Conservation (phyloP, 129 eudicot species). For the Flaveria brownii region DNA sequence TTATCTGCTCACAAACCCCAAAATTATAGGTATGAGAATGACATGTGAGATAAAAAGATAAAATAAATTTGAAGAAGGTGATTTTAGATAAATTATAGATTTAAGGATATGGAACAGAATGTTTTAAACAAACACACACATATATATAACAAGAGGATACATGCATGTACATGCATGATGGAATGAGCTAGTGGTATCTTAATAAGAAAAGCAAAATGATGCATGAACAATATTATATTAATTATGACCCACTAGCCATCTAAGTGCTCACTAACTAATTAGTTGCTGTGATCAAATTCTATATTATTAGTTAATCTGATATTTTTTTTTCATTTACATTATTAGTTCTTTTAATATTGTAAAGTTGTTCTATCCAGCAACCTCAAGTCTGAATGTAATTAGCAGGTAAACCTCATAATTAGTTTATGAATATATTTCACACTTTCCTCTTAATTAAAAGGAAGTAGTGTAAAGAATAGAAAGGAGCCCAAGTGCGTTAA, state of each 20-base stretch:
- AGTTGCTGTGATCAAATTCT: conserved; percentile 22
- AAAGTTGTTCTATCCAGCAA: too few relatives aligned
- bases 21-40: too few relatives aligned
- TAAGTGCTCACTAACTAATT: conserved; percentile 18
- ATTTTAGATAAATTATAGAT: too few relatives aligned
- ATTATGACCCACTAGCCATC: neutral
- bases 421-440: neutral
- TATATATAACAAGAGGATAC: too few relatives aligned
- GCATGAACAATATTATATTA: neutral
- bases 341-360: neutral
- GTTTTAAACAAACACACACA: too few relatives aligned
- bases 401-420: neutral
- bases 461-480: too few relatives aligned
- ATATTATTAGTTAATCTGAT: neutral
- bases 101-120: too few relatives aligned
- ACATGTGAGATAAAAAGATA: too few relatives aligned
- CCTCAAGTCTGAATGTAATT: neutral
- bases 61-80: too few relatives aligned
- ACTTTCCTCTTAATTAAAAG: neutral
- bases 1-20: too few relatives aligned
- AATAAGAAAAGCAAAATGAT: conserved; percentile 25
- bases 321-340: neutral
- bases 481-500: too few relatives aligned
- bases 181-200: conserved; percentile 19
- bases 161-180: neutral